Conservation (phyloP, 2,329 filamentous ascomycete genomes). For the Cordyceps militaris region DNA sequence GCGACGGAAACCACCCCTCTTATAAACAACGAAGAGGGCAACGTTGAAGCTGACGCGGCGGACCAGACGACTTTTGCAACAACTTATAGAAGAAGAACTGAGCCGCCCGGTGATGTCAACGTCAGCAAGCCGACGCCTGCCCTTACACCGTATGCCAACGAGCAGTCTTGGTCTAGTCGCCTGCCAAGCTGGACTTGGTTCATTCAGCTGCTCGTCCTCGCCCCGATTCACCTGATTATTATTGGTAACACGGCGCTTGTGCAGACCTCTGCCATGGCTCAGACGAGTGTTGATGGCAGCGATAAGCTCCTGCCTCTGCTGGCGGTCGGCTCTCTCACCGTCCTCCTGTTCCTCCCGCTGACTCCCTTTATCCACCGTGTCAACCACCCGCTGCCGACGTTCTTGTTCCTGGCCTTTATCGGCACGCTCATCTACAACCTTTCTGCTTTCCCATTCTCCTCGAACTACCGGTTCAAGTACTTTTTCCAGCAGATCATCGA, state of each 20-base stretch:
- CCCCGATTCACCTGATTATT: slow-evolving; percentile 70
- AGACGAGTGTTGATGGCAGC: slow-evolving; percentile 80
- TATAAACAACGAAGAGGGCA: slow-evolving; percentile 27
- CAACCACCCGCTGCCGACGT: slow-evolving; percentile 71
- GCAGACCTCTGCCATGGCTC: slow-evolving; percentile 62
- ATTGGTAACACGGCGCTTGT: slow-evolving; percentile 70
- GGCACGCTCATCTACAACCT: slow-evolving; percentile 82
- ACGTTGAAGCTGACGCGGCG: slow-evolving; percentile 26
- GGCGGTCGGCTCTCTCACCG: slow-evolving; percentile 57
- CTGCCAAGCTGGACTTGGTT: slow-evolving; percentile 84
- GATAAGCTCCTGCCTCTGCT: slow-evolving; percentile 65
- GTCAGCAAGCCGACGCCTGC: slow-evolving; percentile 25
- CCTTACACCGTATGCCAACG: slow-evolving; percentile 50
- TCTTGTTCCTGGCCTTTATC: slow-evolving; percentile 65
- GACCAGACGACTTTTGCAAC: slow-evolving; percentile 47
- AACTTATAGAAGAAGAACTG: slow-evolving; percentile 43
- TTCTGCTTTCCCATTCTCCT: slow-evolving; percentile 79
- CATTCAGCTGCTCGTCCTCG: slow-evolving; percentile 73
- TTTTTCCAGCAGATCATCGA: slow-evolving; percentile 80
- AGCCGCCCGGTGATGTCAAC: slow-evolving; percentile 24
- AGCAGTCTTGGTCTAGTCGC: slow-evolving; percentile 78
- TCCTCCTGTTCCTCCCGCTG: slow-evolving; percentile 67
- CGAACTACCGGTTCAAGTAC: slow-evolving; percentile 71
- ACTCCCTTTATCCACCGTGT: slow-evolving; percentile 83
- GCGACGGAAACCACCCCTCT: slow-evolving; percentile 50